These are phyloP conservation scores for Colletotrichum sp. DNA, from an alignment of 2,329 filamentous ascomycete species.

Conservation along the genomic window DNA sequence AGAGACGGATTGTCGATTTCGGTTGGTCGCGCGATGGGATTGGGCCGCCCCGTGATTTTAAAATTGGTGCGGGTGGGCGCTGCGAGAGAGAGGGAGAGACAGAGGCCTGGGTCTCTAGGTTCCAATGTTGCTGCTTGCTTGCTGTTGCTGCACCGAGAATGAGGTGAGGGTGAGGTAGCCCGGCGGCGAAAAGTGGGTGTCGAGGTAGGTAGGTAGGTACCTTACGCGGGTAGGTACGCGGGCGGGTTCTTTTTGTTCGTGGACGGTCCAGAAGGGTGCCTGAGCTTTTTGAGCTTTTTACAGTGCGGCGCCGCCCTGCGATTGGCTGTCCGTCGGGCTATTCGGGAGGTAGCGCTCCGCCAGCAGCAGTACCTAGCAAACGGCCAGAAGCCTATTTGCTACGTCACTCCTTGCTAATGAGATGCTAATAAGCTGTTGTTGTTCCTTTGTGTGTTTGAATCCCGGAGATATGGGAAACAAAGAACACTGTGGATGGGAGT, in stretches of 20 bases:
- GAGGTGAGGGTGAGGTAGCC: background rate
- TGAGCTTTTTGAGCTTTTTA: background rate
- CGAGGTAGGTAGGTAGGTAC: background rate
- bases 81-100: background rate
- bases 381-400: background rate
- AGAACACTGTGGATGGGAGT: background rate
- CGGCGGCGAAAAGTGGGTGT: background rate
- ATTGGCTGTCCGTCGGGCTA: background rate
- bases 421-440: background rate
- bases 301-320: background rate
- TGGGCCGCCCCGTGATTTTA: slow-evolving; percentile 17
- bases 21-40: slow-evolving; percentile 13
- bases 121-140: background rate
- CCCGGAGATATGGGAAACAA: background rate
- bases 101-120: background rate
- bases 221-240: background rate
- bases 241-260: background rate
- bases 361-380: background rate
- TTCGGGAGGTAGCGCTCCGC: background rate
- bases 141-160: background rate
- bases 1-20: slow-evolving; percentile 15
- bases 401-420: background rate
- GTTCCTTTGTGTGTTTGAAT: background rate
- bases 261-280: background rate
- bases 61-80: slow-evolving; percentile 13